These are phyloP conservation scores for Chytriomyces confervae DNA, from an alignment of 192 early-diverging fungal genomes.

Conservation along the genomic window DNA sequence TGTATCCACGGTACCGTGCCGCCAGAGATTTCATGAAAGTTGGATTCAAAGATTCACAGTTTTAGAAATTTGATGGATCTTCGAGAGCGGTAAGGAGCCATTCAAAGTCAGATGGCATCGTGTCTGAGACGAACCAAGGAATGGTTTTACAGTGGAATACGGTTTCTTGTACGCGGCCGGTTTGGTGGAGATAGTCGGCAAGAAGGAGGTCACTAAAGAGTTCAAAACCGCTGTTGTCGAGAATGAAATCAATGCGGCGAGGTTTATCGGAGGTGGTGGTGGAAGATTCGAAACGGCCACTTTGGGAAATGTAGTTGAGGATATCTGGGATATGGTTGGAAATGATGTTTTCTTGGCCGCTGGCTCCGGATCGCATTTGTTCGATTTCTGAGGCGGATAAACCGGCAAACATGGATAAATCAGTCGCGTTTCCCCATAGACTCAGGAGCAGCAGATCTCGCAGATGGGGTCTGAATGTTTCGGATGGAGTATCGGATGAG, in stretches of 20 bases:
- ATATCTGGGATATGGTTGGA: constrained; percentile 68
- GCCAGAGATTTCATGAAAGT: constrained; percentile 34
- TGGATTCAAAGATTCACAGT: constrained; percentile 37
- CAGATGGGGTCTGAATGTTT: constrained; percentile 1
- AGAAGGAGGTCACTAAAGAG: constrained; percentile 86
- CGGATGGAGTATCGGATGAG: not conserved
- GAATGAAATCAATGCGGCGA: constrained; percentile 4
- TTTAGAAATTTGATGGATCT: constrained; percentile 21
- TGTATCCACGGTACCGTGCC: constrained; percentile 68
- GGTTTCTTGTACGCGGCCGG: constrained; percentile 66
- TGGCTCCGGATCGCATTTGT: constrained; percentile 11
- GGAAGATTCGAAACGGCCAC: not conserved
- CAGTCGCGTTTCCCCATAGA: constrained; percentile 37
- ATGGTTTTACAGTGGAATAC: constrained; percentile 86
- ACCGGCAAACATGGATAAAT: constrained; percentile 35
- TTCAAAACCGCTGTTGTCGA: constrained; percentile 74
- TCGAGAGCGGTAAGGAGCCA: constrained; percentile 61
- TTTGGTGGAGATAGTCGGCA: constrained; percentile 80
- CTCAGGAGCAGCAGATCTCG: constrained; percentile 21
- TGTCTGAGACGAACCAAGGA: constrained; percentile 96
- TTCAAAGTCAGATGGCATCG: constrained; percentile 81
- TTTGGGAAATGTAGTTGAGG: not conserved
- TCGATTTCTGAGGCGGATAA: constrained; percentile 4
- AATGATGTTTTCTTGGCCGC: constrained; percentile 57
- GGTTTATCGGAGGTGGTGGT: not conserved